phyloP scores from a whole-genome alignment of 2,329 filamentous ascomycete species.

The Pseudocercospora fuligena region DNA sequence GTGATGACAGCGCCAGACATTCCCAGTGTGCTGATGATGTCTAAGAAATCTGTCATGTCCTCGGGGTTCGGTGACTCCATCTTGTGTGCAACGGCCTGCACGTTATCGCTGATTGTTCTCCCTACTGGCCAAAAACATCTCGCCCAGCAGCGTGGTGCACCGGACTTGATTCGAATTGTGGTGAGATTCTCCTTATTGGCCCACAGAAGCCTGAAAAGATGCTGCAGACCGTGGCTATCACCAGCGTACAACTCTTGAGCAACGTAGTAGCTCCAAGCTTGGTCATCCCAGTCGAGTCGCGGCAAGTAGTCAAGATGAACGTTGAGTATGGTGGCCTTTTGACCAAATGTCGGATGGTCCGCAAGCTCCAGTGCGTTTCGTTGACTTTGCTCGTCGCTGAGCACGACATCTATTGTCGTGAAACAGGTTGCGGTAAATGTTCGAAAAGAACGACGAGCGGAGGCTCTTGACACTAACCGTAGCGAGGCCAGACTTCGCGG shows the following conservation, averaged over 20 bases:
- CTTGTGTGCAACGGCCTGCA: background rate
- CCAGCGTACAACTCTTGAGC: background rate
- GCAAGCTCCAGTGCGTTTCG: background rate
- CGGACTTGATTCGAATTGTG: background rate
- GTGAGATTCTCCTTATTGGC: background rate
- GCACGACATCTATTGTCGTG: background rate
- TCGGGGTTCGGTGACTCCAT: background rate
- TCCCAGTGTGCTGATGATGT: background rate
- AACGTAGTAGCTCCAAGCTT: background rate
- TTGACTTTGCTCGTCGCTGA: background rate
- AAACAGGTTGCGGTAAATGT: background rate
- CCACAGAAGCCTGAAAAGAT: background rate
- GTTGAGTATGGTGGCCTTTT: background rate
- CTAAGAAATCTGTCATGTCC: background rate
- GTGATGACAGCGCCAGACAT: background rate
- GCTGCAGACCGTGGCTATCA: background rate
- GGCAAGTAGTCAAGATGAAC: background rate
- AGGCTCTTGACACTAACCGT: background rate
- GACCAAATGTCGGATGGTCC: background rate
- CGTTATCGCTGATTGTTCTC: background rate
- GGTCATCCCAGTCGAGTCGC: background rate
- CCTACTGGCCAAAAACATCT: background rate
- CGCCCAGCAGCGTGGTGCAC: background rate
- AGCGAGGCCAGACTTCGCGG: background rate
- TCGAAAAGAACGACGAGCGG: background rate